Percentiles rank a stretch among this genome's conserved stretches.
Conservation (phyloP, 192 early-diverging fungal genomes). For the Backusella morwellensis region DNA sequence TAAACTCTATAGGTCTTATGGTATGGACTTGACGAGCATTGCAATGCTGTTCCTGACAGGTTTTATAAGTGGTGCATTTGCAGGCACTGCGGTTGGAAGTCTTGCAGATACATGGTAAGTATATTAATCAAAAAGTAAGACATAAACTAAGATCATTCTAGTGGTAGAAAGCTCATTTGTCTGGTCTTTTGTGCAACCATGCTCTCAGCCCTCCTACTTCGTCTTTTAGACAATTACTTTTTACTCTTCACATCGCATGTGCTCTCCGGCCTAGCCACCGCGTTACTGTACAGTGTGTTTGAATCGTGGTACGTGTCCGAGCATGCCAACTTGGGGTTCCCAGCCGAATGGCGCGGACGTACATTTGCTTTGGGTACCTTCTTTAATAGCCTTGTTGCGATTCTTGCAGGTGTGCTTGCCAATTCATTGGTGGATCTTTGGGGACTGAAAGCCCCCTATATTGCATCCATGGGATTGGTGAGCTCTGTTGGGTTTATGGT, state of each 20-base stretch:
- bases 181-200: slow-evolving; percentile 52
- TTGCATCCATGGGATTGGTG: slow-evolving; percentile 52
- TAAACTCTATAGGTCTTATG: slow-evolving; percentile 60
- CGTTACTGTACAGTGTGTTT: slow-evolving; percentile 57
- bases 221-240: slow-evolving; percentile 37
- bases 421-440: slow-evolving; percentile 54
- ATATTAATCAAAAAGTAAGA: too few species aligned
- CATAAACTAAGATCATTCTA: neutral
- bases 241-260: slow-evolving; percentile 46
- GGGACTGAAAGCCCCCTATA: slow-evolving; percentile 63
- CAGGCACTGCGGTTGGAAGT: slow-evolving; percentile 70
- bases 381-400: slow-evolving; percentile 70
- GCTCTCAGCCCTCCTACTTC: slow-evolving; percentile 35
- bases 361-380: slow-evolving; percentile 69
- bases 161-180: slow-evolving; percentile 48
- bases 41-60: slow-evolving; percentile 71
- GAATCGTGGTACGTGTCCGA: slow-evolving; percentile 63
- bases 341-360: slow-evolving; percentile 45
- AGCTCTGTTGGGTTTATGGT: slow-evolving; percentile 50
- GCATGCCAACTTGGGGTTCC: slow-evolving; percentile 51
- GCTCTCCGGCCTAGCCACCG: slow-evolving; percentile 47
- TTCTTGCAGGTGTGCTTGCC: slow-evolving; percentile 62
- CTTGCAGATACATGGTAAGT: slow-evolving; percentile 66
- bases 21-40: slow-evolving; percentile 55
- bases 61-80: slow-evolving; percentile 66